Conservation (phyloP, 2,329 filamentous ascomycete genomes). For the Aspergillus neotritici region DNA sequence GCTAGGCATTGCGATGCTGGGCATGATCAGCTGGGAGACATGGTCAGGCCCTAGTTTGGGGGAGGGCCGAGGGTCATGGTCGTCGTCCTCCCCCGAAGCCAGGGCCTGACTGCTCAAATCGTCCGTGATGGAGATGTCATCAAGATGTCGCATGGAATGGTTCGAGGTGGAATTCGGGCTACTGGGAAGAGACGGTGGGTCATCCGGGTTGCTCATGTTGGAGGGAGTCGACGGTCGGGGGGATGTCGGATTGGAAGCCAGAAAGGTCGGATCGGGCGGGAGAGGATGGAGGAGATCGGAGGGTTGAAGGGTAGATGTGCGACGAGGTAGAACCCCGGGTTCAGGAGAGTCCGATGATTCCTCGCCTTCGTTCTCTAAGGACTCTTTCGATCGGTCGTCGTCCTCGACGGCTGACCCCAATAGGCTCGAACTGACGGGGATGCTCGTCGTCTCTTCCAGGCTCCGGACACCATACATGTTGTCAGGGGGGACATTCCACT, state of each 20-base stretch:
- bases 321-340: constrained; percentile 19
- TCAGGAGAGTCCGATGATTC: constrained; percentile 6
- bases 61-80: constrained; percentile 22
- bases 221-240: constrained; percentile 46
- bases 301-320: constrained; percentile 29
- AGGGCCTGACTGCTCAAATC: constrained; percentile 53
- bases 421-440: no score
- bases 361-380: constrained; percentile 17
- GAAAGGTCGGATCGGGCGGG: constrained; percentile 14
- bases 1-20: constrained; percentile 84
- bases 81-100: constrained; percentile 53
- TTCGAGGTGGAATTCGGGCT: constrained; percentile 57
- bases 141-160: constrained; percentile 54
- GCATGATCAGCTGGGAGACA: constrained; percentile 86
- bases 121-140: constrained; percentile 51
- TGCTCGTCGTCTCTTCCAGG: constrained; percentile 39
- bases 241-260: constrained; percentile 19
- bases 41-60: constrained; percentile 31
- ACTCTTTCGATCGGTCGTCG: neutral
- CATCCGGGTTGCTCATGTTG: constrained; percentile 41
- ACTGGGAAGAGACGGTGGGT: constrained; percentile 48
- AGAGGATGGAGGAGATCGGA: constrained; percentile 14
- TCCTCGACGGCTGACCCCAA: neutral
- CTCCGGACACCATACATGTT: constrained; percentile 55
- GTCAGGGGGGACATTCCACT: constrained; percentile 32